Conservation (phyloP, 345 rosid species). For the Kernera saxatilis region DNA sequence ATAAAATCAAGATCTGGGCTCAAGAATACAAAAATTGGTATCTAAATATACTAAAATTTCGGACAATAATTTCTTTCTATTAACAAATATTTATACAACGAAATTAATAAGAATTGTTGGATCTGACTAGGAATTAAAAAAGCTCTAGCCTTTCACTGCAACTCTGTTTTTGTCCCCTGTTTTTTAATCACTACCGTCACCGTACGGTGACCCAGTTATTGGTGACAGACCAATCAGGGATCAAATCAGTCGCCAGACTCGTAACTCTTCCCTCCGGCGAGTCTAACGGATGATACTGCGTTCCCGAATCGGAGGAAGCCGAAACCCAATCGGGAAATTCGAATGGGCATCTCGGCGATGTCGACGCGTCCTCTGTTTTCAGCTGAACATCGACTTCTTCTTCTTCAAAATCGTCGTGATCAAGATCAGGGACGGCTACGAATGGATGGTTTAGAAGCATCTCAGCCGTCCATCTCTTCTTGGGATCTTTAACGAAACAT, state of each 20-base stretch:
- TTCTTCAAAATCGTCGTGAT: neutral
- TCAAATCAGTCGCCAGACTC: constrained; percentile 13
- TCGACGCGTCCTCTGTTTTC: constrained; percentile 15
- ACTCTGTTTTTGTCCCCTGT: constrained; percentile 18
- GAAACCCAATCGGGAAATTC: constrained; percentile 44
- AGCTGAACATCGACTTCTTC: neutral
- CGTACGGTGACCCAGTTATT: constrained; percentile 38
- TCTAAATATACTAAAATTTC: neutral
- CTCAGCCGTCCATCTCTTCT: constrained; percentile 61
- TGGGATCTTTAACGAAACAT: constrained; percentile 59
- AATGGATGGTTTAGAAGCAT: constrained; percentile 77
- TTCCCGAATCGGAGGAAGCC: constrained; percentile 7
- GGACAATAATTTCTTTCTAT: neutral
- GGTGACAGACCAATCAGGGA: constrained; percentile 39
- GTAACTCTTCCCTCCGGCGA: constrained; percentile 28
- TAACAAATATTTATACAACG: constrained; percentile 1
- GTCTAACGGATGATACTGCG: neutral
- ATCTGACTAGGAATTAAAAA: constrained; percentile 15
- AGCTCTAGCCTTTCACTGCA: constrained; percentile 6
- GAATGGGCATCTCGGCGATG: constrained; percentile 50
- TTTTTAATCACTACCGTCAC: constrained; percentile 11
- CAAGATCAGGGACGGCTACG: constrained; percentile 31
- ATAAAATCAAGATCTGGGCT: neutral
- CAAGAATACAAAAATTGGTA: neutral
- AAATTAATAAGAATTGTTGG: constrained; percentile 12